Conservation (phyloP, 1,284 basidiomycete genomes). For the Cutaneotrichosporon curvatum region DNA sequence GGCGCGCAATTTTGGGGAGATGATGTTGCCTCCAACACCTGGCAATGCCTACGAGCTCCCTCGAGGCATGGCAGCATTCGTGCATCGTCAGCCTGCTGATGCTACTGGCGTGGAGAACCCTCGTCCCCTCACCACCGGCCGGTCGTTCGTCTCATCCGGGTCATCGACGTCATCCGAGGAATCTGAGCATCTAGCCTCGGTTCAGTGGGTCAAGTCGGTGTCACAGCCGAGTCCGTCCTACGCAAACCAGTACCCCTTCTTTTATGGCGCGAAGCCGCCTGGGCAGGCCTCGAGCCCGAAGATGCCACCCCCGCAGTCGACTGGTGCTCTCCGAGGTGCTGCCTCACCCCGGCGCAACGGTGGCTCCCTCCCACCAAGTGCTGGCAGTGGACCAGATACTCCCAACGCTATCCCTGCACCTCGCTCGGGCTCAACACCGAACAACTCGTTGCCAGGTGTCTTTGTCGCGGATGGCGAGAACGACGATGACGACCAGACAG, state of each 20-base stretch:
- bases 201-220: conserved; percentile 35
- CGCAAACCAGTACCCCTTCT: conserved; percentile 3
- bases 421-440: background rate
- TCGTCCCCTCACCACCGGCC: conserved; percentile 8
- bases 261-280: background rate
- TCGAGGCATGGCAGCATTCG: conserved; percentile 14
- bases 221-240: conserved; percentile 1
- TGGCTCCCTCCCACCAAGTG: background rate
- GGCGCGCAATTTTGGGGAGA: conserved; percentile 15
- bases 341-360: conserved; percentile 20
- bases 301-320: conserved; percentile 33
- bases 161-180: conserved; percentile 39
- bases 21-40: conserved; percentile 13
- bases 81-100: conserved; percentile 6
- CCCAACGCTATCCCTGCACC: background rate
- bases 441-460: background rate
- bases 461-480: conserved; percentile 16
- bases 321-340: conserved; percentile 4
- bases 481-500: conserved; percentile 39
- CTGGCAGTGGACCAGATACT: background rate
- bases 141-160: conserved; percentile 17
- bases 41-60: conserved; percentile 19
- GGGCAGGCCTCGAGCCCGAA: conserved; percentile 6
- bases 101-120: conserved; percentile 20
- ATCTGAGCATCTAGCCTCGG: conserved; percentile 36